These are phyloP conservation scores for Penicillium sp. DNA, from an alignment of 2,329 filamentous ascomycete genomes.

Conservation along the genomic window DNA sequence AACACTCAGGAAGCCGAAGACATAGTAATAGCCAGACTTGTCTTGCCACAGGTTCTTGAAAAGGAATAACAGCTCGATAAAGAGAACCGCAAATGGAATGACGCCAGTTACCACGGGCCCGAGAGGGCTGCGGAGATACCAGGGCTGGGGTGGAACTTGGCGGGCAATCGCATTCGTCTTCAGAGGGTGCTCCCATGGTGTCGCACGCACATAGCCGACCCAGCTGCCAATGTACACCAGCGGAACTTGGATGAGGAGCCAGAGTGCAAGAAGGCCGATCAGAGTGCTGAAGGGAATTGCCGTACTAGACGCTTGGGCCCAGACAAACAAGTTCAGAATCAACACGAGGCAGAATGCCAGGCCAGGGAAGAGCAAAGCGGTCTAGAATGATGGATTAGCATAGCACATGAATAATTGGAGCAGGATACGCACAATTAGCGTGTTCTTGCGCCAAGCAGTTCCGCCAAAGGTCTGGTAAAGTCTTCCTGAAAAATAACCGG, in stretches of 20 bases:
- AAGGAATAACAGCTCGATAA: slow-evolving; percentile 77
- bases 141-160: slow-evolving; percentile 64
- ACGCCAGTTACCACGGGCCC: slow-evolving; percentile 64
- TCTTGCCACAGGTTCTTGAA: slow-evolving; percentile 85
- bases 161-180: slow-evolving; percentile 64
- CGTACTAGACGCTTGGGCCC: slow-evolving; percentile 80
- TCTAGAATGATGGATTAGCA: slow-evolving; percentile 35
- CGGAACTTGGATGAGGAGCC: slow-evolving; percentile 77
- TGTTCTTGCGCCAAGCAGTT: slow-evolving; percentile 64
- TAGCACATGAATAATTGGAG: neutral
- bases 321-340: slow-evolving; percentile 78
- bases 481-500: slow-evolving; percentile 75
- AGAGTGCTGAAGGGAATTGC: slow-evolving; percentile 76
- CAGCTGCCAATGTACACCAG: slow-evolving; percentile 73
- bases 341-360: slow-evolving; percentile 66
- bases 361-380: slow-evolving; percentile 69
- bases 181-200: slow-evolving; percentile 71
- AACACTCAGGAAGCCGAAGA: slow-evolving; percentile 74
- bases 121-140: slow-evolving; percentile 60
- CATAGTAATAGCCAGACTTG: slow-evolving; percentile 85
- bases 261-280: slow-evolving; percentile 62
- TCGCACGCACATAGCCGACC: slow-evolving; percentile 60
- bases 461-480: slow-evolving; percentile 79
- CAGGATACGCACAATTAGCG: slow-evolving; percentile 46
- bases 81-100: slow-evolving; percentile 76